Evolutionary conservation across 2,329 filamentous ascomycete species (phyloP).

Genomic region (Aspergillus sp.): DNA sequence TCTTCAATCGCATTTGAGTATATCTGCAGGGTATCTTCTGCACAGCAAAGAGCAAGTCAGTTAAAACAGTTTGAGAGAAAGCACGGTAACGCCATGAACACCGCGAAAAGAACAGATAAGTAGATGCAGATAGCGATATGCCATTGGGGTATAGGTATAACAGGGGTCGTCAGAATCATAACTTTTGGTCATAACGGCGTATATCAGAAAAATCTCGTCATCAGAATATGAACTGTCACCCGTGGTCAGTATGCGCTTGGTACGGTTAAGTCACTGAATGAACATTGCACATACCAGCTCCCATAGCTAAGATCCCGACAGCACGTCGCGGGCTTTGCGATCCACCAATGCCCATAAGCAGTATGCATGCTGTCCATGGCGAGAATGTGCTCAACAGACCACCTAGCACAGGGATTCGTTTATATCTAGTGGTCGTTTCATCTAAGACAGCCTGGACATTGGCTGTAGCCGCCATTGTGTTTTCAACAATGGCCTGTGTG

Average conservation of each 20-base stretch:
- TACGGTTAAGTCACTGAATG: neutral
- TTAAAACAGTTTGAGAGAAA: too few species aligned
- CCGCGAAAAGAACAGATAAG: neutral
- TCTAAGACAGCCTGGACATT: constrained; percentile 34
- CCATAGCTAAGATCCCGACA: constrained; percentile 19
- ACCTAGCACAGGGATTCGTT: constrained; percentile 15
- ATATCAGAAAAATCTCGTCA: neutral
- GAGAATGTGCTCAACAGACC: constrained; percentile 17
- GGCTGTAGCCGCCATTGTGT: constrained; percentile 24
- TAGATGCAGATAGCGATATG: neutral
- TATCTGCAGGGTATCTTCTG: too few species aligned
- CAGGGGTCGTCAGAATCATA: neutral
- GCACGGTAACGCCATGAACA: neutral
- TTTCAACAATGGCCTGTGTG: constrained; percentile 32
- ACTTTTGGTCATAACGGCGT: neutral
- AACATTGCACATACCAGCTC: constrained; percentile 7
- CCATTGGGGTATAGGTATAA: neutral
- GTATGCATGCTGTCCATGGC: constrained; percentile 22
- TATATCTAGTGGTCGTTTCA: constrained; percentile 24
- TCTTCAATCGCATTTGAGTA: too few species aligned
- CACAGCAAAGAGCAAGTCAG: too few species aligned
- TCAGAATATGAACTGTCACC: neutral
- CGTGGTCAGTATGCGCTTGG: neutral
- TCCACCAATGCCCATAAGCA: constrained; percentile 25
- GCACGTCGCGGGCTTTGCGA: constrained; percentile 22